Evolutionary conservation across 805 yeast genomes (phyloP), one percentile per base, ranked within the genome.

Genomic region (Ogataea chonburiensis): DNA sequence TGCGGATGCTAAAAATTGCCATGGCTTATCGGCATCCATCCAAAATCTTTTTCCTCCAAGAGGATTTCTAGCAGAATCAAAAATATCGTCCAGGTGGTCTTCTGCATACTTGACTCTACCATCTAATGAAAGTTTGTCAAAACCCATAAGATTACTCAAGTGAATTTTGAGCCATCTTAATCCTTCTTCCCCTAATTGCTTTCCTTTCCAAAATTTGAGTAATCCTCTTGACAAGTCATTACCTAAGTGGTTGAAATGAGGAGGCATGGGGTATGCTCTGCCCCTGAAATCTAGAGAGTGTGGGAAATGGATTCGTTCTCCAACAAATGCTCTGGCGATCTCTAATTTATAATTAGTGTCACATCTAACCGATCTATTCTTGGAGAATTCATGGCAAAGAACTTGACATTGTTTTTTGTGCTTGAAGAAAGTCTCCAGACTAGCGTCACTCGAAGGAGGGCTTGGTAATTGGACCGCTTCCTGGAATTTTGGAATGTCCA

Each of bases 341-440:
- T 93, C 98, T 34, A 93, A 64, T 58, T 87, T 93, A 60, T 93
- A 93, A 58, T 93, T 91, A 45, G 86, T 71, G 61, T 89, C 97
- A 66, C 98, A 93, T 60, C 98, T 77, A 57, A 81, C 84, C 0
- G 98, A 89, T 60, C 93, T 78, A 44, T 73, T 69, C 15, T 81
- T 68, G 8, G 84, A 75, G 42, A 79, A 79, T 27, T 76, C 80
- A 45, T 78, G 75, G 14, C 79, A 70, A 7, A 75, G 50, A 23
- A 66, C 69, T 38, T 78, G 79, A 39, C 85, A 76, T 31, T 67
- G 60, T 17, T 77, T 67, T 48, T 79, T 79, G 75, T 93, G 86
- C 31, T 77, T 81, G 38, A 79, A 72, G 28, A 82, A 70, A 7
- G 67, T 82, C 13, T 71, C 63, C 0, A 96, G 96, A 38, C 86